Evolutionary conservation across 306 rosid species (phyloP).

Genomic region (peach (Prunus persica)): Prunus_persica_NCBIv2 NC_034009.1:40319001-40319500

Average conservation of each 20-base stretch:
- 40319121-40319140: neutral
- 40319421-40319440: slow-evolving; percentile 99
- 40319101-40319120: neutral
- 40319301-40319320: slow-evolving; percentile 93
- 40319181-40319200: slow-evolving; percentile 81
- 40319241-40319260: neutral
- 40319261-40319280: neutral
- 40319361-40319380: slow-evolving; percentile 59
- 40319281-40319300: slow-evolving; percentile 33
- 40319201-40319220: slow-evolving; percentile 82
- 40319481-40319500: slow-evolving; percentile 70
- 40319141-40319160: slow-evolving; percentile 4
- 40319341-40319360: slow-evolving; percentile 96
- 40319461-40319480: slow-evolving; percentile 97
- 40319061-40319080: neutral
- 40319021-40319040: neutral
- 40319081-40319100: neutral
- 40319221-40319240: neutral
- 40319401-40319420: slow-evolving; percentile 79
- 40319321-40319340: slow-evolving; percentile 92
- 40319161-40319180: slow-evolving; percentile 87
- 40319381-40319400: slow-evolving; percentile 53
- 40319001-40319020: neutral
- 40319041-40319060: neutral
- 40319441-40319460: slow-evolving; percentile 70